Base-by-base conservation (phyloP, 805 yeast genomes). In the Myxozyma melibiosi region DNA sequence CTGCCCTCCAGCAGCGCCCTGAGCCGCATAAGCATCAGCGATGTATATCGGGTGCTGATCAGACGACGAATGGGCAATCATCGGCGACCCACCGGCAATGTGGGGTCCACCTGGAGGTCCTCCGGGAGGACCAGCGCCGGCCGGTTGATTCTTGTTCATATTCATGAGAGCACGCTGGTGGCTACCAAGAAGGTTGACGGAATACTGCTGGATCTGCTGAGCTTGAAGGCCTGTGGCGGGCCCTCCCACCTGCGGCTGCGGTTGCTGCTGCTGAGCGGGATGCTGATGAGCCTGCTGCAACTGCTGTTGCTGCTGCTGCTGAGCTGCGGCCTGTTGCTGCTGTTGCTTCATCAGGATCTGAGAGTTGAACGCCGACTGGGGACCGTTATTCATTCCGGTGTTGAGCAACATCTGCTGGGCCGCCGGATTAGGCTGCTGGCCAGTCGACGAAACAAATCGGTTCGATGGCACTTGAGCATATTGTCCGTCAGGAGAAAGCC, bases 401-500 rank as follows among this genome's bases (percentile, higher is more conserved):
- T 61, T 62, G 48, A 65, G 57, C 46, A 66, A 52, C 61, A 58
- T 58, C 58, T 61, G 67, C 55, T 62, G 65, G 41, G 54, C 52
- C 1, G 49, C 40, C 18, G 48, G 48, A 37, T 48, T 44, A 13
- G 55, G 53, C 40, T 37, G 57, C 40, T 57, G 61, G 9, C 44
- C 53, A 4, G 46, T 40, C 14, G 60, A 48, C 16, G 25, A 35
- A 20, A 48, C 57, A 33, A 46, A 51, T 22, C 59, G 46, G 24
- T 11, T 35, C 5, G 41, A 48, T 24, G 25, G 42, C 43, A 62
- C 64, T 18, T 63, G 68, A 14, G 57, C 53, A 44, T 61, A 65
- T 18, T 64, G 58, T 9, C 69, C 71, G 42, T 70, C 73, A 2
- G 73, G 73, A 18, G 72, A 67, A 18, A 70, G 71, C 11, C 72